Evolutionary conservation across 108 stramenopile species (phyloP), one percentile per base, ranked within the genome.

Genomic region (Licmophora abbreviata): DNA sequence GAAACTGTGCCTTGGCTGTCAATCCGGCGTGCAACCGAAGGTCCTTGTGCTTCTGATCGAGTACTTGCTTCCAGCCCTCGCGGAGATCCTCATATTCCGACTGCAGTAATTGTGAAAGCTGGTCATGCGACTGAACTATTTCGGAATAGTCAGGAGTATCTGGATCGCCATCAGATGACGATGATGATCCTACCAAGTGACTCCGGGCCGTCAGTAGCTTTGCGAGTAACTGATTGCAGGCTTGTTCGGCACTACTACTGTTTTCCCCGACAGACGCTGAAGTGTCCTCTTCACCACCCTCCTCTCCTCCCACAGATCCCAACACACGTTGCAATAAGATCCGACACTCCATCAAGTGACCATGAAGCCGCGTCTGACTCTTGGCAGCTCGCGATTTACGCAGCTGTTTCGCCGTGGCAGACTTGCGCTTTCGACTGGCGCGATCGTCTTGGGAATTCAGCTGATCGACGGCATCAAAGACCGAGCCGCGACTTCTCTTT

Each of bases 261-360:
- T 27, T 30, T 10, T 44, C 26, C 3, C 45, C 48, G 17, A 30
- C 44, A 12, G 30, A 21, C 8, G 41, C 18, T 17, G 24, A 21
- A 15, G n/a, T n/a, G n/a, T n/a, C n/a, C n/a, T 52, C 18, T 49
- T 26, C 26, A 34, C 25, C 34, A 12, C 6, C 10, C 1, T 28
- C 61, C 3, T 63, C 54, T 12, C 18, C 45, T 14, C 30, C 44
- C n/a, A n/a, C n/a, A n/a, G n/a, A n/a, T 44, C 43, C 49, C 15
- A 80, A 27, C 33, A 70, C 61, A 12, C 88, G 68, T 23, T 90
- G 88, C 28, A 77, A 43, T 32, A 85, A 66, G 51, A 90, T 90
- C 1, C 83, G 68, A 43, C 68, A 62, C 50, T 90, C 83, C 31
- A 90, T 17, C 44, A 85, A 51, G 34, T 74, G 68, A 0, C 52